Base-by-base conservation (phyloP, 306 rosid species). In the Prosopis cineraria region DNA sequence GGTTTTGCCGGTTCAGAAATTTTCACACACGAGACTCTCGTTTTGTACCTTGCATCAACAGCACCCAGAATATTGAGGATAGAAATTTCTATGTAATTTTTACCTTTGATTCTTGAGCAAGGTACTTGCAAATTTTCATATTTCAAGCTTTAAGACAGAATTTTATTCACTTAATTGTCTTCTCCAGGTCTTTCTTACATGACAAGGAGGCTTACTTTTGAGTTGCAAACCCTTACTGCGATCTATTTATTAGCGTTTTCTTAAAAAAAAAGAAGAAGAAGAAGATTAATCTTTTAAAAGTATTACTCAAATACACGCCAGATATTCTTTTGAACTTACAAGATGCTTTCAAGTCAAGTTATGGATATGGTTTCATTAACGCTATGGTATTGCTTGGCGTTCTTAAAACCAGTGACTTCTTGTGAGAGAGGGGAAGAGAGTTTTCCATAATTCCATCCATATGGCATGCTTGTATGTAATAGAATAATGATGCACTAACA, bases 341-440 rank as follows among this genome's bases (percentile, higher is more conserved):
- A 79, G 78, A 67, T 22, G 25, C 50, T 83, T 70, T 86, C 78
- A 63, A 53, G 77, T 80, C 41, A 72, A 78, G 72, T 82, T 70
- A 85, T 68, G 84, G 63, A 70, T 75, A 83, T 83, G 78, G 87
- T 72, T 85, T 75, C 86, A 47, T 84, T 72, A 41, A 62, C 58
- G 82, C 75, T 52, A 81, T 72, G 86, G 80, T 83, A 77, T 79
- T 82, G 63, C 33, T 60, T 81, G 60, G 73, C 64, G 78, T 47
- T 53, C 41, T 19, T 56, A n/a, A 69, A 50, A 37, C 66, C 55
- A 64, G 68, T 76, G 78, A 79, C 73, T 79, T 79, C 55, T 60
- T 84, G 47, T 34, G 48, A 22, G 52, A 50, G 16, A 41, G 16
- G 12, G 47, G n/a, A n/a, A 30, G 20, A 48, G 41, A 8, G 27